Conservation (phyloP, 2,329 filamentous ascomycete species). For the Fusarium subtropicale region DNA sequence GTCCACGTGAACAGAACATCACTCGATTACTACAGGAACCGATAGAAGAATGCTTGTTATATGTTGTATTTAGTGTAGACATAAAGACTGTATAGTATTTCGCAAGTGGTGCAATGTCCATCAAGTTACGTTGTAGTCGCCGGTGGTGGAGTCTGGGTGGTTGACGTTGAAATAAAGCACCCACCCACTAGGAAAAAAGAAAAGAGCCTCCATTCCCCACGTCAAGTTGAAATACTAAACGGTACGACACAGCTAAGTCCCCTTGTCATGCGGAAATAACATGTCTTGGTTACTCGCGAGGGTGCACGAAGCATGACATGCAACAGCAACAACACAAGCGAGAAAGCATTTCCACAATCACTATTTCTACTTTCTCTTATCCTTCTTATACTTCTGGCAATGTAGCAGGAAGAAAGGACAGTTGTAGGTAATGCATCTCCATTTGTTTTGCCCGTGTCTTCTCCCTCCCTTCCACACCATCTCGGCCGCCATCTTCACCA, state of each 20-base stretch:
- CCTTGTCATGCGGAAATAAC: conserved; percentile 8
- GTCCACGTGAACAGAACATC: conserved; percentile 17
- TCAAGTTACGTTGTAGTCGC: conserved; percentile 3
- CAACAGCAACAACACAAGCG: conserved; percentile 16
- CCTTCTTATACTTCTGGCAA: not conserved
- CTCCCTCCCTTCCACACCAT: not conserved
- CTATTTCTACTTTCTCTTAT: not conserved
- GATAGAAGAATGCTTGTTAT: not conserved
- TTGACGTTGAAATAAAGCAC: conserved; percentile 12
- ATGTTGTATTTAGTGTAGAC: not conserved
- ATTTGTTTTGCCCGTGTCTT: conserved; percentile 2
- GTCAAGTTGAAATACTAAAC: not conserved
- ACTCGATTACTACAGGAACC: not conserved
- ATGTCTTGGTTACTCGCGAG: conserved; percentile 34
- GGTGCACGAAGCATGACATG: conserved; percentile 24
- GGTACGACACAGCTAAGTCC: not conserved
- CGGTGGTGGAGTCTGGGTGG: not conserved
- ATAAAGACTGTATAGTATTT: not conserved
- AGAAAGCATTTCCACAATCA: not conserved
- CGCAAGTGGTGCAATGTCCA: not conserved
- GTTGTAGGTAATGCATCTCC: not conserved
- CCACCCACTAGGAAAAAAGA: not conserved
- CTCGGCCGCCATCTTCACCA: not conserved
- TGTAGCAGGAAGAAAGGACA: not conserved
- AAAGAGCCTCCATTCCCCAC: conserved; percentile 10